These are phyloP conservation scores for Suhomyces coccinellae DNA, from an alignment of 1,139 yeast genomes.

Conservation along the genomic window DNA sequence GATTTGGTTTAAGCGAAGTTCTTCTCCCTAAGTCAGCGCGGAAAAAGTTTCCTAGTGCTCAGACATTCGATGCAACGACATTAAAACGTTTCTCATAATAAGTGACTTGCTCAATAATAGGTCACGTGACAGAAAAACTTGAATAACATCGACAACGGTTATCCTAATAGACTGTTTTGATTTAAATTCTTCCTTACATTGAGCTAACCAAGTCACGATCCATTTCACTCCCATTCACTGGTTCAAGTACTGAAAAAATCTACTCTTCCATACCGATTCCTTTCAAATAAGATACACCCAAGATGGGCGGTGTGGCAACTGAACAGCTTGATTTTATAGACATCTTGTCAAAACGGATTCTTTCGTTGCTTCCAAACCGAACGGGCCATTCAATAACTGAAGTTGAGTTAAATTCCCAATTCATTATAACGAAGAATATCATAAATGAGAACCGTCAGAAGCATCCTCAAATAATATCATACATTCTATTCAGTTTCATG, in stretches of 20 bases:
- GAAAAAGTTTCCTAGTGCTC: neutral
- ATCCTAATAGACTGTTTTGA: too few relatives aligned
- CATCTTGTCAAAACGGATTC: conserved; percentile 27
- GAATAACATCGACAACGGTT: conserved; percentile 2
- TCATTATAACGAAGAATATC: conserved; percentile 32
- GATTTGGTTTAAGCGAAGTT: neutral
- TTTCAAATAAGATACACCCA: neutral
- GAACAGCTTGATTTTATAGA: conserved; percentile 17
- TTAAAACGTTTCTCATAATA: neutral
- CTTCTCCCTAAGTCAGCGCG: neutral
- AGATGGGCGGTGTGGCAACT: conserved; percentile 13
- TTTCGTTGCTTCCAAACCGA: conserved; percentile 38
- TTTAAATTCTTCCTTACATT: neutral
- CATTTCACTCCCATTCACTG: neutral
- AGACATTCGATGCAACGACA: neutral
- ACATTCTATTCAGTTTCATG: conserved; percentile 26
- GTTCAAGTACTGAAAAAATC: neutral
- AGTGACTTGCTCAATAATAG: neutral
- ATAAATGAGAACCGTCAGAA: conserved; percentile 25
- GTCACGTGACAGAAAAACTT: conserved; percentile 5
- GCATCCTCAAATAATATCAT: conserved; percentile 21
- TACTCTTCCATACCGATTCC: neutral
- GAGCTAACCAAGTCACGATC: neutral
- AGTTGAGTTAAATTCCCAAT: conserved; percentile 47
- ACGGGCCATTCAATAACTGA: conserved; percentile 46